Evolutionary conservation across 352 stramenopile species (phyloP).

Genomic region (Poterioochromonas sp.): DNA sequence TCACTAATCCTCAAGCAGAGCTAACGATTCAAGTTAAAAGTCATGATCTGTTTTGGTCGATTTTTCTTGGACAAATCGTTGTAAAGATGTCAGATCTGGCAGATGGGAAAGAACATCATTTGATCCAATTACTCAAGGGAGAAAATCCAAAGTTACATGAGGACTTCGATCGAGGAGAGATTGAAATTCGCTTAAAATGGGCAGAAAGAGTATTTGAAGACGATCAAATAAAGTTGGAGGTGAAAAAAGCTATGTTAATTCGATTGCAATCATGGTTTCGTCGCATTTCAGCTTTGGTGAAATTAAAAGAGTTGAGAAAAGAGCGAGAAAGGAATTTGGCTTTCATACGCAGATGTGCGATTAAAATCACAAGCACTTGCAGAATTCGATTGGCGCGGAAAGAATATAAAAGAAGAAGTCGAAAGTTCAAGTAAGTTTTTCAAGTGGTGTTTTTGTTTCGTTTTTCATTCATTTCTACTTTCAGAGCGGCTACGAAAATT

Average conservation of each 20-base stretch:
- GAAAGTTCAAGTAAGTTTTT: background rate
- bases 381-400: constrained; percentile 1
- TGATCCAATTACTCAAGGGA: background rate
- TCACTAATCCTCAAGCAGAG: constrained; percentile 20
- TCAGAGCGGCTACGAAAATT: constrained; percentile 26
- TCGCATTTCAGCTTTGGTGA: background rate
- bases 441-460: background rate
- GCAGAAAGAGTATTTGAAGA: constrained; percentile 23
- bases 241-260: background rate
- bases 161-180: constrained; percentile 28
- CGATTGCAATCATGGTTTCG: constrained; percentile 9
- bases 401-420: background rate
- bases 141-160: background rate
- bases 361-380: constrained; percentile 31
- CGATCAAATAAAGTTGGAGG: background rate
- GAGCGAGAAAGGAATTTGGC: background rate
- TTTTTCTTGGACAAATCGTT: constrained; percentile 30
- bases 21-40: constrained; percentile 24
- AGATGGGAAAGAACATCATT: background rate
- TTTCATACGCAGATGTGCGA: background rate
- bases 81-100: background rate
- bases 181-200: constrained; percentile 21
- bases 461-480: background rate
- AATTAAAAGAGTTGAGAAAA: background rate
- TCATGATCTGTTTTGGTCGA: constrained; percentile 16